Evolutionary conservation across 202 grass and related monocot genomes (phyloP).

Genomic region (Bolboschoenoplectus hybrid): DNA sequence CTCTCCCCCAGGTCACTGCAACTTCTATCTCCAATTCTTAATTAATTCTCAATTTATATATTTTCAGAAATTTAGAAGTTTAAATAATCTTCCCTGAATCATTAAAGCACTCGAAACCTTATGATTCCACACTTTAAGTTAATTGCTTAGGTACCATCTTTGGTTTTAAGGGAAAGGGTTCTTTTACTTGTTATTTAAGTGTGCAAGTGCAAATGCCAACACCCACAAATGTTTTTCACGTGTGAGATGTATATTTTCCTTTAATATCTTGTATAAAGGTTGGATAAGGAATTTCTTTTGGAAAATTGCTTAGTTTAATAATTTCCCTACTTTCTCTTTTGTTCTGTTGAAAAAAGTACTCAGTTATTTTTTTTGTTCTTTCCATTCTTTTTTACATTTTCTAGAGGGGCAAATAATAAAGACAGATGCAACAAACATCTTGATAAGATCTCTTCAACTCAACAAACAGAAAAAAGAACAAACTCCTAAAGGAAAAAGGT

Average conservation of each 20-base stretch:
- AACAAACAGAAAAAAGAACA: conserved; percentile 74
- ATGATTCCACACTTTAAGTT: neutral
- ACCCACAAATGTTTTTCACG: neutral
- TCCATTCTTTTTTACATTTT: neutral
- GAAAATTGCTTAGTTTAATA: neutral
- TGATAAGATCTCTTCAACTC: conserved; percentile 91
- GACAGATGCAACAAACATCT: conserved; percentile 87
- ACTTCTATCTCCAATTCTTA: neutral
- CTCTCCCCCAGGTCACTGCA: conserved; percentile 36
- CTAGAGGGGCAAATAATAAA: conserved; percentile 83
- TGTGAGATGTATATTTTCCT: neutral
- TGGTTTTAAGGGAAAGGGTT: neutral
- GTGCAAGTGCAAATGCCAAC: neutral
- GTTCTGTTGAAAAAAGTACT: neutral
- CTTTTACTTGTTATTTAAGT: neutral
- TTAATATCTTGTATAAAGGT: conserved; percentile 8
- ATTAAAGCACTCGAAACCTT: neutral
- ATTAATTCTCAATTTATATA: neutral
- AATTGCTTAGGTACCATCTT: neutral
- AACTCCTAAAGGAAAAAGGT: conserved; percentile 75
- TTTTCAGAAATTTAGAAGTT: neutral
- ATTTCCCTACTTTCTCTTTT: neutral
- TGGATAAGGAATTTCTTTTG: neutral
- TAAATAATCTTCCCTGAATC: too few relatives aligned
- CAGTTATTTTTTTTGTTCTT: neutral